Base-by-base conservation (phyloP, 2,329 filamentous ascomycete species). In the Sarocladium strictum region DNA sequence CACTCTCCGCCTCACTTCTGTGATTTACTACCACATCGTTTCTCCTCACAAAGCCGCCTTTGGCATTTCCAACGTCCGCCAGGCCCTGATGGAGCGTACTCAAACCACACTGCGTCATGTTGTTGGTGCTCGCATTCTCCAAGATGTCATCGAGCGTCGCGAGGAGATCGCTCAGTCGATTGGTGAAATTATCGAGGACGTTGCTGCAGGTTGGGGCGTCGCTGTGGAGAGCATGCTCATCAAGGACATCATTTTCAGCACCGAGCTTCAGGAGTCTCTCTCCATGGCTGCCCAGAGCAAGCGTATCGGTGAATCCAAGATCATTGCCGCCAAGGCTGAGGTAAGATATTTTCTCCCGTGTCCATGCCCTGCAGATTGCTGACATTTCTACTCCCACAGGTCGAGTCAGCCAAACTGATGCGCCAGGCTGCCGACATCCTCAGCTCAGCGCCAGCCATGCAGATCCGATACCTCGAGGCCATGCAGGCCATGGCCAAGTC, bases 401-500 rank as follows among this genome's bases (percentile, higher is more conserved):
- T 99, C 67, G 94, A 99, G 74, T 86, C 86, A 53, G 93, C 94
- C 72, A 97, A 97, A 74, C 78, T 97, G 67, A 95, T 90, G 89
- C 83, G 87, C 65, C 85, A 94, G 74, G 93, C 94, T 35, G 94
- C 94, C 69, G 93, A 99, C 68, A 97, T 97, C 62, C 73, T 99
- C 51, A 89, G 84, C 59, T 90, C 85, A 15, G 93, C 93, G 0
- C 94, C 94, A 2, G 94, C 94, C 62, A 99, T 99, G 94, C 92
- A 97, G 75, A 96, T 96, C 75, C 80, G 92, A 61, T 97, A 97
- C 72, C 87, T 99, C 61, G 94, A 99, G 75, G 92, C 94, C 3
- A 97, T 97, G 93, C 94, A 97, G 71, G 83, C 90, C 40, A 99
- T 99, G 93, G 94, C 94, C 64, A 97, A 97, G 81, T 83, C 84